Percentiles rank a stretch among this genome's conserved stretches.
These are phyloP conservation scores for Nadsonia starkeyi-henricii DNA, from an alignment of 1,139 yeast species.

Conservation along the genomic window DNA sequence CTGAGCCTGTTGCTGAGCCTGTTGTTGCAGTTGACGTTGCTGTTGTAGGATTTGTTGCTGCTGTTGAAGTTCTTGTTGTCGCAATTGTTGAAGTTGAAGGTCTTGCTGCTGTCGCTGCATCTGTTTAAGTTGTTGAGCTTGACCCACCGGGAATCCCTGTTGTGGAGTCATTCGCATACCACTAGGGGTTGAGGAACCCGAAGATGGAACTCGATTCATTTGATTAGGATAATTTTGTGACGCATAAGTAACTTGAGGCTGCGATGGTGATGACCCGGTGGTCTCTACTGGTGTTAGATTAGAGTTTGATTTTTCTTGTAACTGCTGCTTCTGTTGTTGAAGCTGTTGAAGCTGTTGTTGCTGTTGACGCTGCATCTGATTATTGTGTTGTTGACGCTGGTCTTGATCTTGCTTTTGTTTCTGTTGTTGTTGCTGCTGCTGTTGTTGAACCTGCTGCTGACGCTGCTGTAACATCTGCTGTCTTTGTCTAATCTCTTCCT, in stretches of 20 bases:
- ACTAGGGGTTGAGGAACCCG: too few species aligned
- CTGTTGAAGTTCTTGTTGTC: slow-evolving; percentile 9
- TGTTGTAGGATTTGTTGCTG: slow-evolving; percentile 15
- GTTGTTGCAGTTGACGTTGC: slow-evolving; percentile 11
- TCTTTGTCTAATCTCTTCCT: slow-evolving; percentile 9
- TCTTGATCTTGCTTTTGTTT: slow-evolving; percentile 8
- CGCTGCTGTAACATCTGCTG: slow-evolving; percentile 9
- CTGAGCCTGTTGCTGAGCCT: slow-evolving; percentile 11
- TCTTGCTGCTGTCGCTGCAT: slow-evolving; percentile 3
- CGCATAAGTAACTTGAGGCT: too few species aligned
- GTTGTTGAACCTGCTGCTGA: slow-evolving; percentile 8
- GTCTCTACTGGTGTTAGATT: background rate
- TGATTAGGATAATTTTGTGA: too few species aligned
- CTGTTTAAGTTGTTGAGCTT: slow-evolving; percentile 1
- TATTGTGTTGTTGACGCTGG: slow-evolving; percentile 8
- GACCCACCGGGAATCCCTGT: background rate
- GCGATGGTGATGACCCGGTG: too few species aligned
- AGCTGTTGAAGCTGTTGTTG: too few species aligned
- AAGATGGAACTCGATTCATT: too few species aligned
- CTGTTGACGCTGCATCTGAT: background rate
- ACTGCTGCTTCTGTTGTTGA: background rate
- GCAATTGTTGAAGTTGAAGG: slow-evolving; percentile 9
- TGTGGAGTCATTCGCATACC: too few species aligned
- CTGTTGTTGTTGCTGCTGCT: slow-evolving; percentile 9
- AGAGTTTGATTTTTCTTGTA: background rate